Conservation (phyloP, 352 stramenopile species). For the Phytophthora pinifolia region DNA sequence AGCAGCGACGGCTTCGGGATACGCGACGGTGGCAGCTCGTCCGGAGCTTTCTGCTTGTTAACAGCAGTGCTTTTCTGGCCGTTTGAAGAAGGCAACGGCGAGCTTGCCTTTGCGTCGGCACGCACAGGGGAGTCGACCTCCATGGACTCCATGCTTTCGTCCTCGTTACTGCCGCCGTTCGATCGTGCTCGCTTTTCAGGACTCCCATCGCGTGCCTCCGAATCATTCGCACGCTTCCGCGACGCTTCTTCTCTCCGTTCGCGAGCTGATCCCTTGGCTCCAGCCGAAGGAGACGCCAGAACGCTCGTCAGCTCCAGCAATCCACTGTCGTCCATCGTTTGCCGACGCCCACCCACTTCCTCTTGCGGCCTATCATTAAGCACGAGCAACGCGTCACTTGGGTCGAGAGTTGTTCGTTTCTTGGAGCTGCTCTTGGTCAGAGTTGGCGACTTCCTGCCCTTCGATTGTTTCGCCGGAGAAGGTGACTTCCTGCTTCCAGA, state of each 20-base stretch:
- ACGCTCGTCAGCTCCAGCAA: conserved; percentile 41
- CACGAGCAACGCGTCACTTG: conserved; percentile 40
- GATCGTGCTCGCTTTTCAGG: conserved; percentile 21
- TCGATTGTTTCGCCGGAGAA: not conserved
- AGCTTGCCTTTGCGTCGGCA: conserved; percentile 3
- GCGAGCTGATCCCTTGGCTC: conserved; percentile 1
- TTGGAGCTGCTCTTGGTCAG: conserved; percentile 10
- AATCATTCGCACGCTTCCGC: conserved; percentile 34
- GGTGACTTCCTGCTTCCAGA: not conserved
- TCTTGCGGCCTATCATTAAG: conserved; percentile 11
- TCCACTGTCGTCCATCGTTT: conserved; percentile 62
- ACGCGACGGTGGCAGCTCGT: conserved; percentile 6
- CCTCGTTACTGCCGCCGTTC: not conserved
- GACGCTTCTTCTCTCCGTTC: conserved; percentile 12
- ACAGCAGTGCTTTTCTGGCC: not conserved
- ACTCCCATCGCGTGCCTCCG: conserved; percentile 9
- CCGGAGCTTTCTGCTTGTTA: conserved; percentile 7
- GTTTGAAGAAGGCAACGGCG: conserved; percentile 1
- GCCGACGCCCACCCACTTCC: conserved; percentile 32
- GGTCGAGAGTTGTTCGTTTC: conserved; percentile 55
- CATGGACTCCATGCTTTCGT: conserved; percentile 24
- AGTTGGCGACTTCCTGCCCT: conserved; percentile 5
- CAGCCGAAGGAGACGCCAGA: conserved; percentile 13
- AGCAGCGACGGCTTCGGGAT: conserved; percentile 16
- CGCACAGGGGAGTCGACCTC: conserved; percentile 14